phyloP scores from a whole-genome alignment of 148 eudicot genomes.

The Arctostaphylos glauca region DNA sequence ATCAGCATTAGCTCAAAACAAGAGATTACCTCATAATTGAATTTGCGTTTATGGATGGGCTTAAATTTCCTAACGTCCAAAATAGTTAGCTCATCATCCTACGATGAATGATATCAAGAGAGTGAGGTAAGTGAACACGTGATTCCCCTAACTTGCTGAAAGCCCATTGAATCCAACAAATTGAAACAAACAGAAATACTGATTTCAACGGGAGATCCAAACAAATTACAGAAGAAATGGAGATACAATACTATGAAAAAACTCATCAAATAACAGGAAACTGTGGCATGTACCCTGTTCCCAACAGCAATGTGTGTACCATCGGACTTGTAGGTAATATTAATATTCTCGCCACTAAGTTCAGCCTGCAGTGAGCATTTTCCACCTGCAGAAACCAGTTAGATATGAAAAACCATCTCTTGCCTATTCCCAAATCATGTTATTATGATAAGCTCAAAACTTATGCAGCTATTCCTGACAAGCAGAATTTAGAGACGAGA shows the following conservation, averaged over 20 bases:
- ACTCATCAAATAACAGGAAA: slow-evolving; percentile 2
- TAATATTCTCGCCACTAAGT: slow-evolving; percentile 95
- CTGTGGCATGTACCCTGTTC: slow-evolving; percentile 60
- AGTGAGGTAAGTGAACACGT: slow-evolving; percentile 17
- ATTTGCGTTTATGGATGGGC: slow-evolving; percentile 84
- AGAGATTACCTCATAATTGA: slow-evolving; percentile 74
- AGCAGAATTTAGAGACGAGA: background rate
- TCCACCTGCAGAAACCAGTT: slow-evolving; percentile 54
- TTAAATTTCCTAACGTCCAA: slow-evolving; percentile 96
- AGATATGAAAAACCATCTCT: slow-evolving; percentile 13
- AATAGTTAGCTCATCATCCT: slow-evolving; percentile 96
- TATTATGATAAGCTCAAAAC: background rate
- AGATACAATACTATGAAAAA: background rate
- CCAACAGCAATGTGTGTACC: slow-evolving; percentile 95
- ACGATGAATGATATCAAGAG: slow-evolving; percentile 17
- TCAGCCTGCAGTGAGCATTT: slow-evolving; percentile 95
- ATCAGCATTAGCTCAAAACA: slow-evolving; percentile 11
- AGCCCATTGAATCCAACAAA: background rate
- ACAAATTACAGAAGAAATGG: background rate
- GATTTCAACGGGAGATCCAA: background rate
- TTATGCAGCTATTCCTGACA: background rate
- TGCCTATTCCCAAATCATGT: background rate
- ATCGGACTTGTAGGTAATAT: slow-evolving; percentile 93
- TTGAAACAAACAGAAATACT: background rate
- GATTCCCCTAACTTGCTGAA: background rate